Evolutionary conservation across 768 basidiomycete species (phyloP), one percentile per base, ranked within the genome.

Genomic region (Trametopsis cervina): DNA sequence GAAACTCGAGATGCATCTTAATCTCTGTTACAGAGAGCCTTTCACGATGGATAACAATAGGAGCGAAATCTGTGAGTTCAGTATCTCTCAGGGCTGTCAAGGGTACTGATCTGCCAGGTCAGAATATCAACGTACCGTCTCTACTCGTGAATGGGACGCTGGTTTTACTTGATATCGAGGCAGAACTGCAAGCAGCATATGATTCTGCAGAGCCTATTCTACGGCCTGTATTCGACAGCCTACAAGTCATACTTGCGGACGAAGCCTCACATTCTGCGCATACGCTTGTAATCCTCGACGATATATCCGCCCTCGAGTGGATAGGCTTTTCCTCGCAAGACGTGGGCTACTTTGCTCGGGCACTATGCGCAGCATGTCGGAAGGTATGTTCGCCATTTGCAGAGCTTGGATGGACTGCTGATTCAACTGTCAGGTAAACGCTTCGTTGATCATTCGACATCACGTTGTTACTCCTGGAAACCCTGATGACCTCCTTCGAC

Each of bases 251-350:
- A 7, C 15, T 33, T 33, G 29, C 29, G 9, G 50, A 40, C 5
- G 48, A 57, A 0, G 50, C 52, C 24, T 57, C 57, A 15, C 4
- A 42, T 57, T 10, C 63, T 85, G 57, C 58, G 29, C 29, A 40
- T 6, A 44, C 58, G 9, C 63, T 87, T 11, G 69, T 89, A 18
- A 75, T 90, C 38, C 57, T 89, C n/a, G 88, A 90, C 52, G 84
- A 85, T 46, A 66, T 86, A 37, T 63, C 82, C 0, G 69, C 75
- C 35, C 70, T 89, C 1, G 77, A 84, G 57, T 90, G 87, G 85
- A 75, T 83, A 15, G 88, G 87, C 1, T 67, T 77, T 48, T 61
- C 78, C 2, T 47, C 61, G 0, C 49, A 71, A 5, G 81, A 82
- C 18, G 57, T 89, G 29, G 64, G 63, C 15, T 74, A 80, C 4